Percentiles rank a stretch among this genome's conserved stretches.
Conservation (phyloP, 257 asterid species). For the Thymus quinquecostatus region DNA sequence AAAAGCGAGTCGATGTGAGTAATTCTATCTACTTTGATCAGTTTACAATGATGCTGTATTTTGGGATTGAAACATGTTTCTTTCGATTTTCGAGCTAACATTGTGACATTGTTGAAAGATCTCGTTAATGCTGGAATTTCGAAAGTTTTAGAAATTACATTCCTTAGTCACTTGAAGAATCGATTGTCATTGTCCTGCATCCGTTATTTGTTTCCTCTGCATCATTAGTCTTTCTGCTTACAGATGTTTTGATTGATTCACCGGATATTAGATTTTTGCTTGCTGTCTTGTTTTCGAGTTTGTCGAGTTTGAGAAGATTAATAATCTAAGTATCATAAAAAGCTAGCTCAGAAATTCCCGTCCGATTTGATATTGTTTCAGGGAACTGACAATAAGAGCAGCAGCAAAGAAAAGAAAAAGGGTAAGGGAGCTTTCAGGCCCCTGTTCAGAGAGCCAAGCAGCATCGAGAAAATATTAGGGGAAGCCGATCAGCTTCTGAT, state of each 20-base stretch:
- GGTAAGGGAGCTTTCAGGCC: constrained; percentile 85
- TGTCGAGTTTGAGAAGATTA: background rate
- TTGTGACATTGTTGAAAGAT: constrained; percentile 12
- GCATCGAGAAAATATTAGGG: constrained; percentile 91
- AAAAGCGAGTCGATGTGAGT: constrained; percentile 67
- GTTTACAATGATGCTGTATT: background rate
- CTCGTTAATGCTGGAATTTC: background rate
- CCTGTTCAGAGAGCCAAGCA: constrained; percentile 85
- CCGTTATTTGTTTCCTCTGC: background rate
- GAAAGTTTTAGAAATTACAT: no score
- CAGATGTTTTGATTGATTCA: background rate
- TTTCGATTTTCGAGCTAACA: background rate
- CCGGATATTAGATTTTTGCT: background rate
- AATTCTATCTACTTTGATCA: background rate
- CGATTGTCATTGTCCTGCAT: background rate
- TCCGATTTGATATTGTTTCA: constrained; percentile 33
- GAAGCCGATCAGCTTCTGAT: constrained; percentile 81
- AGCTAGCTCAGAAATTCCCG: background rate
- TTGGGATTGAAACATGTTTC: background rate
- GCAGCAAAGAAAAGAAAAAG: constrained; percentile 79
- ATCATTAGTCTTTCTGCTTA: background rate
- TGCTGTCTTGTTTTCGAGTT: background rate
- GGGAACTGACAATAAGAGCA: constrained; percentile 67
- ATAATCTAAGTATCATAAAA: background rate
- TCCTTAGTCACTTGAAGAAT: background rate